These are phyloP conservation scores for Calvatia gigantea DNA, from an alignment of 768 basidiomycete species.

Conservation along the genomic window DNA sequence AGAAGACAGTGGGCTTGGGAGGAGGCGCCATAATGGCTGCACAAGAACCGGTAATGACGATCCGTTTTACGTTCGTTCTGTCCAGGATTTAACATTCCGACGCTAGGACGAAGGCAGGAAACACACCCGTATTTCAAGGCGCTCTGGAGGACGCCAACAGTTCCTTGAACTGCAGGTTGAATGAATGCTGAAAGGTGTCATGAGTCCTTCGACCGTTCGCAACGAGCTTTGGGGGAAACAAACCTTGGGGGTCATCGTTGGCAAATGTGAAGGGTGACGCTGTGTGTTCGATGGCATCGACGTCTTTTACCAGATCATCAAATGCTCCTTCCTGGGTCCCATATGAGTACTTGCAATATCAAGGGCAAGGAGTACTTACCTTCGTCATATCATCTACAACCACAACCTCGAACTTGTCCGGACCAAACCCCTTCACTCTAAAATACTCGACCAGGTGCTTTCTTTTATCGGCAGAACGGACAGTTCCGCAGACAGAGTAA, in stretches of 20 bases:
- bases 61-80: constrained; percentile 52
- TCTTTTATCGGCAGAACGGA: constrained; percentile 60
- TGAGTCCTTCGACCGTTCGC: not conserved
- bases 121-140: constrained; percentile 50
- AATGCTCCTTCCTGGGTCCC: constrained; percentile 63
- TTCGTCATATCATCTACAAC: constrained; percentile 66
- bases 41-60: constrained; percentile 66
- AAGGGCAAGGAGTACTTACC: constrained; percentile 15
- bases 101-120: not conserved
- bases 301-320: constrained; percentile 73
- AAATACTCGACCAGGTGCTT: constrained; percentile 53
- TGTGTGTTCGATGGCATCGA: constrained; percentile 68
- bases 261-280: constrained; percentile 59
- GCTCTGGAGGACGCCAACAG: constrained; percentile 56
- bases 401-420: constrained; percentile 57
- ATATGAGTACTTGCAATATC: not conserved
- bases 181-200: constrained; percentile 47
- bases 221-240: not conserved
- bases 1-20: constrained; percentile 28
- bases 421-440: constrained; percentile 45
- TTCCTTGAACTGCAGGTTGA: constrained; percentile 70
- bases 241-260: constrained; percentile 39
- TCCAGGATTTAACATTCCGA: not conserved
- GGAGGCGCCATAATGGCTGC: constrained; percentile 40
- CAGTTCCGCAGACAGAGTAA: constrained; percentile 62